Base-by-base conservation (phyloP, 2,329 filamentous ascomycete species). In the Phaeomoniella chlamydospora region DNA sequence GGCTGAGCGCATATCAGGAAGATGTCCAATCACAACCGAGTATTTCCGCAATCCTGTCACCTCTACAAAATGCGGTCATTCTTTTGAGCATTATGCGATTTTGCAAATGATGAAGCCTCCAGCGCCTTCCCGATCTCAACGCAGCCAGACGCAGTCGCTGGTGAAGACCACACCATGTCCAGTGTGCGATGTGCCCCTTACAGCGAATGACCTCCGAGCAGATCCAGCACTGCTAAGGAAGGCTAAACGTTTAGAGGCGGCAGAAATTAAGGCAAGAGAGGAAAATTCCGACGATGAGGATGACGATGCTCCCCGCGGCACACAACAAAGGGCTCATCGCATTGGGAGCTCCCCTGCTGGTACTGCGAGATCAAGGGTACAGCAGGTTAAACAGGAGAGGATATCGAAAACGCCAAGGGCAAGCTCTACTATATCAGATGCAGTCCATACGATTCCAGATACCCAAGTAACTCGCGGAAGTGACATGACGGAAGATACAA, bases 51-150 rank as follows among this genome's bases (percentile, higher is more conserved):
- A 66, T 37, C 65, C 65, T 0, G 56, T 68, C 2, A 66, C 56
- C 4, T 65, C 59, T 42, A 58, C 52, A 1, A 63, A 64, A 47
- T 69, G 65, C 41, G 61, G 58, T 0, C 65, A 69, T 42, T 63
- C 54, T 34, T 69, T 68, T 44, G 65, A 69, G 44, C 57, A 53
- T 13, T 41, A 46, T 2, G 65, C 64, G 1, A 67, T 69, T 39
- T 39, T 54, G 12, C 48, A 51, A 12, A 64, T 68, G 58, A 58
- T 69, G 46, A 49, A 29, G 41, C 15, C 37, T 37, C n/a, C 12
- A 41, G 43, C 18, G 39, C 36, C 2, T 40, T 44, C 40, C 41
- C 45, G 30, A 42, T 45, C 22, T 15, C 19, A 13, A 14, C 26
- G 22, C 34, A 17, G 31, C 3, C 36, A 35, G 5, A 19, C 36